Conservation (phyloP, 352 stramenopile species). For the Pythium dissimile region DNA sequence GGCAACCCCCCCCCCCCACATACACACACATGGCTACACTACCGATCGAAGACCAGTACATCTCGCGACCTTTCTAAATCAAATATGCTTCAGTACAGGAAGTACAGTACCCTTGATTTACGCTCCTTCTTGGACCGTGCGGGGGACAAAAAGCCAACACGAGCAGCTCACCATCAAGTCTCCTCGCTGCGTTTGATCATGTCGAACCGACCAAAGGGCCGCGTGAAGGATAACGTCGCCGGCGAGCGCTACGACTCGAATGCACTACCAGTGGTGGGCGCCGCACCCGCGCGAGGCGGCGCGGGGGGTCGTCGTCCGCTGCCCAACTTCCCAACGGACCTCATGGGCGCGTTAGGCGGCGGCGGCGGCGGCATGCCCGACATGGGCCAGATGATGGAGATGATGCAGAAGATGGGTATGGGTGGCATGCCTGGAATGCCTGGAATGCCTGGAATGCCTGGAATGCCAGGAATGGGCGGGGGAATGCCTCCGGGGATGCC, state of each 20-base stretch:
- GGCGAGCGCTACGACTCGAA: slow-evolving; percentile 86
- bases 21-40: neutral
- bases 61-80: neutral
- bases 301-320: slow-evolving; percentile 32
- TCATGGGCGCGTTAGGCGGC: slow-evolving; percentile 55
- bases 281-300: slow-evolving; percentile 12
- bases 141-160: neutral
- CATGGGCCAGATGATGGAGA: slow-evolving; percentile 45
- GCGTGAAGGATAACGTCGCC: slow-evolving; percentile 69
- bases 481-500: slow-evolving; percentile 43
- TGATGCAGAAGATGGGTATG: slow-evolving; percentile 55
- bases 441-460: slow-evolving; percentile 33
- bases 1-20: neutral
- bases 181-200: neutral
- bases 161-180: neutral
- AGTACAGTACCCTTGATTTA: neutral
- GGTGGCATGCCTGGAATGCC: slow-evolving; percentile 29
- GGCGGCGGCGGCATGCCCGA: slow-evolving; percentile 27
- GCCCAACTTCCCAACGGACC: slow-evolving; percentile 37
- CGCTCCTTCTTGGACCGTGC: neutral
- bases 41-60: neutral
- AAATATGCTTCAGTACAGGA: neutral
- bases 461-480: slow-evolving; percentile 42
- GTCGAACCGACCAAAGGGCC: slow-evolving; percentile 46
- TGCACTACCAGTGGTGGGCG: slow-evolving; percentile 34